Base-by-base conservation (phyloP, 139 green algal species). In the Auxenochlorella pyrenoidosa region DNA sequence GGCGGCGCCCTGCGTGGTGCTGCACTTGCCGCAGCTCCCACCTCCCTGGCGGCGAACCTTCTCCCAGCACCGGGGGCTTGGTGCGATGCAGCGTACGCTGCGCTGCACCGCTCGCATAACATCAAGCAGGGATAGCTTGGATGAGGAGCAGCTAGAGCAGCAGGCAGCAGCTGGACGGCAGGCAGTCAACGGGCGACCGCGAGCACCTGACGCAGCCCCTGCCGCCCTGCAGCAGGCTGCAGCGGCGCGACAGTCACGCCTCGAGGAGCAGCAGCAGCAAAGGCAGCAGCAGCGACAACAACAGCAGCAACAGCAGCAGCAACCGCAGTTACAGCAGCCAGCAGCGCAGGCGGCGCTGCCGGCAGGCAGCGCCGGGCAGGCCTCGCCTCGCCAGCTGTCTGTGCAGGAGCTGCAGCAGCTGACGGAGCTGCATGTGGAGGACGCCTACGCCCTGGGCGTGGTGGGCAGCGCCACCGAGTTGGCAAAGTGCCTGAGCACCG, bases 351-450 rank as follows among this genome's bases (percentile, higher is more conserved):
- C 72, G 24, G 78, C 10, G 44, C 30, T 0, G 78, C 51, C 18
- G 51, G 47, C 13, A 32, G 78, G 22, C 1, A 16, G 41, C 43
- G 28, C 24, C 5, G 28, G 43, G 43, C 41, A 81, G 24, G 10
- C 32, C n/a, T 96, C 93, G 38, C 26, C 36, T 22, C 79, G 40
- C 58, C 59, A 30, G 66, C 82, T 87, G 1, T 73, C n/a, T 24
- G 30, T 82, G 4, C 18, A 58, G 18, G 21, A 87, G 68, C 83
- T 87, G 70, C 72, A 87, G 72, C 51, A 32, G 36, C 83, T 87
- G 72, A 87, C 83, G n/a, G 72, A 82, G 28, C 72, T 87, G 26
- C 83, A 87, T 63, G 72, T 75, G 28, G 79, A 81, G 13, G 36
- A 89, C 22, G 60, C 54, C 1, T 81, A 89, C 19, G 16, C 28